A percentile compares a stretch with the other conserved stretches of the same genome.
Evolutionary conservation across 768 basidiomycete species (phyloP).

Genomic region (Tephrocybe rancida): DNA sequence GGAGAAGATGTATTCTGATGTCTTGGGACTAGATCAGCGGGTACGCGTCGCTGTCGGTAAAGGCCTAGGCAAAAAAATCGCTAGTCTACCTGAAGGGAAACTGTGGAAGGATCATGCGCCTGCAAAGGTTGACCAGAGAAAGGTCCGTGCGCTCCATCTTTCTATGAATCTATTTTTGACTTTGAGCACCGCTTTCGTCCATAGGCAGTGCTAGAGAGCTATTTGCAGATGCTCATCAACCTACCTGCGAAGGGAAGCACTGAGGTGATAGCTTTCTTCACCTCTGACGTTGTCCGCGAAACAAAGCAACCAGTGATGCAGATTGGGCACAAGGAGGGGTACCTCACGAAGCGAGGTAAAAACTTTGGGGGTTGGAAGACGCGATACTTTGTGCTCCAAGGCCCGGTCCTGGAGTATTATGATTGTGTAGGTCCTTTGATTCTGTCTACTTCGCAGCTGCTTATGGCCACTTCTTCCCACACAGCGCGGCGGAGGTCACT

Average conservation of each 20-base stretch:
- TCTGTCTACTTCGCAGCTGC: slow-evolving; percentile 9
- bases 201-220: slow-evolving; percentile 79
- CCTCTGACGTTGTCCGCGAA: slow-evolving; percentile 82
- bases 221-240: slow-evolving; percentile 81
- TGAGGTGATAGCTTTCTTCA: slow-evolving; percentile 91
- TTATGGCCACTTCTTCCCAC: slow-evolving; percentile 12
- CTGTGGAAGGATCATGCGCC: slow-evolving; percentile 98
- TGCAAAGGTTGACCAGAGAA: slow-evolving; percentile 94
- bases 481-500: slow-evolving; percentile 88
- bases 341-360: slow-evolving; percentile 94
- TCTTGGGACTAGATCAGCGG: slow-evolving; percentile 82
- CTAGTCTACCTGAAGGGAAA: slow-evolving; percentile 84
- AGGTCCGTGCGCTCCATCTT: slow-evolving; percentile 53
- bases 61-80: slow-evolving; percentile 77
- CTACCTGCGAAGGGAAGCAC: slow-evolving; percentile 86
- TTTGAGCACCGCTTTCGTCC: not conserved
- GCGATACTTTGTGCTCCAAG: slow-evolving; percentile 91
- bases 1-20: slow-evolving; percentile 93
- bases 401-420: slow-evolving; percentile 90
- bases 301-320: slow-evolving; percentile 77
- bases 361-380: slow-evolving; percentile 99
- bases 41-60: slow-evolving; percentile 70
- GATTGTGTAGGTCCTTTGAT: slow-evolving; percentile 73
- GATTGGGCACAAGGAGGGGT: slow-evolving; percentile 90
- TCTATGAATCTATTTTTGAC: not conserved